A percentile compares a stretch with the other conserved stretches of the same genome.
phyloP scores from a whole-genome alignment of 495 filamentous ascomycete species.

The Talaromyces stipitatus region DNA sequence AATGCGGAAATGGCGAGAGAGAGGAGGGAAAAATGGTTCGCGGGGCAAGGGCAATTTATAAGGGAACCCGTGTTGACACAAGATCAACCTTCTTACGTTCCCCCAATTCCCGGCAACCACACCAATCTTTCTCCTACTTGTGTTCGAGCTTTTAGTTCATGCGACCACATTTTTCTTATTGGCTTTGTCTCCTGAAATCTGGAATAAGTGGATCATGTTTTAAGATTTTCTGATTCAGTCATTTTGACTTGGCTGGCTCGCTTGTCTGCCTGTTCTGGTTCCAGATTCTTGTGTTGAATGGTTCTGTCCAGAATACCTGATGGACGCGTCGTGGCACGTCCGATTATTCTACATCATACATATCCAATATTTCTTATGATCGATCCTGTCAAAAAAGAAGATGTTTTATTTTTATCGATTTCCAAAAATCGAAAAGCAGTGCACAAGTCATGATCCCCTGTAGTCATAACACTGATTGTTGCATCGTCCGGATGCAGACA shows the following conservation, averaged over 20 bases:
- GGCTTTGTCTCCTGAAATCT: background rate
- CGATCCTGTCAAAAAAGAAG: background rate
- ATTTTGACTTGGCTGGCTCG: too few relatives aligned
- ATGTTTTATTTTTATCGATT: background rate
- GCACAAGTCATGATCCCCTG: background rate
- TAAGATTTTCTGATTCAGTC: background rate
- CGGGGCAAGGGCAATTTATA: slow-evolving; percentile 48
- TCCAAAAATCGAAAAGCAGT: background rate
- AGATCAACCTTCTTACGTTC: slow-evolving; percentile 23
- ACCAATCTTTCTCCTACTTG: background rate
- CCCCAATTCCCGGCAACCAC: background rate
- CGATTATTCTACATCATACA: background rate
- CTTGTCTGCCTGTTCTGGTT: background rate
- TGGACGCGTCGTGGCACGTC: background rate
- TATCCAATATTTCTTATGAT: background rate
- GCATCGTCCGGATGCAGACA: background rate
- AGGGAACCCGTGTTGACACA: slow-evolving; percentile 37
- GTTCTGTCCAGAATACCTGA: background rate
- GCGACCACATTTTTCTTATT: background rate
- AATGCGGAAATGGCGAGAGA: slow-evolving; percentile 18
- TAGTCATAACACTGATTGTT: background rate
- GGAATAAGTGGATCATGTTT: background rate
- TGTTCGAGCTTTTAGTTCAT: background rate
- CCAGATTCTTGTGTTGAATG: background rate
- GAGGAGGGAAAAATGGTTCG: slow-evolving; percentile 32